Evolutionary conservation across 2,329 filamentous ascomycete species (phyloP).

Genomic region (Apiospora sp.): DNA sequence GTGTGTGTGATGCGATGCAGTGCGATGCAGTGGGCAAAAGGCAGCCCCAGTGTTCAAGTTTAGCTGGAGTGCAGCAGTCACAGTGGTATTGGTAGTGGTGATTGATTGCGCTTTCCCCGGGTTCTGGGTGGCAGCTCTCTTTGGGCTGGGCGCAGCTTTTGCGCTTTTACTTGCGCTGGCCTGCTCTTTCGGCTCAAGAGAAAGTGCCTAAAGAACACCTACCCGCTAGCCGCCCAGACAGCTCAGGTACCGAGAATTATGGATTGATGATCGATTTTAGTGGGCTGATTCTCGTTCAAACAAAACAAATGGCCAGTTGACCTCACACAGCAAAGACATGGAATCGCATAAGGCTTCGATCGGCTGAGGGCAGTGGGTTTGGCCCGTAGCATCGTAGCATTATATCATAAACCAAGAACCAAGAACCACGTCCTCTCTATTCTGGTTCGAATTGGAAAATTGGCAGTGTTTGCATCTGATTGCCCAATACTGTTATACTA

Average conservation of each 20-base stretch:
- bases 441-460: not conserved
- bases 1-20: not conserved
- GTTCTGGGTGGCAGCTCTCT: conserved; percentile 12
- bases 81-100: not conserved
- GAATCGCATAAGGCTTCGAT: not conserved
- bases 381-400: not conserved
- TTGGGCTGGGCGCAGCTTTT: not conserved
- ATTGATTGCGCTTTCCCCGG: conserved; percentile 15
- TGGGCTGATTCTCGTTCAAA: conserved; percentile 4
- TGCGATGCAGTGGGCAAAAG: not conserved
- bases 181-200: not conserved
- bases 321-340: conserved; percentile 13
- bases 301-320: conserved; percentile 13
- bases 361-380: not conserved
- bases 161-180: not conserved
- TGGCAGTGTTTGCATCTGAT: not conserved
- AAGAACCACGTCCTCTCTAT: not conserved
- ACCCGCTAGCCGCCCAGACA: conserved; percentile 8
- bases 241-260: conserved; percentile 16
- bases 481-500: not conserved
- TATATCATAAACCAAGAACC: not conserved
- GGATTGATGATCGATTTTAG: conserved; percentile 11
- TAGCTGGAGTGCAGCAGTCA: conserved; percentile 15
- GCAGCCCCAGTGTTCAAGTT: conserved; percentile 9
- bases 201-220: not conserved